Evolutionary conservation across 352 stramenopile genomes (phyloP), one percentile per base, ranked within the genome.

Genomic region (Globisporangium iwayamae): DNA sequence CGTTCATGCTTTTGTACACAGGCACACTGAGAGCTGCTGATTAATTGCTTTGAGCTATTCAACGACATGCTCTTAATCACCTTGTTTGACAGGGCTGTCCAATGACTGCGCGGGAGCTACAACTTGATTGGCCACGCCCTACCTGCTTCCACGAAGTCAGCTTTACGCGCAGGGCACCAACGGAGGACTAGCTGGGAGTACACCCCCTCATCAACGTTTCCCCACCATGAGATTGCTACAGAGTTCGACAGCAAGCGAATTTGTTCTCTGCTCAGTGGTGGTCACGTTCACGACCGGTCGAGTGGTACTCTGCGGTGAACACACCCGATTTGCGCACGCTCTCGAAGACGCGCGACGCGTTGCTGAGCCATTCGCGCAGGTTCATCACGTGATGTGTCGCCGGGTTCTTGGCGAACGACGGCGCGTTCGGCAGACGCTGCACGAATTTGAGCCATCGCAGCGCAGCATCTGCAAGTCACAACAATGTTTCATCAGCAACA

Each of bases 341-440:
- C 46, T 94, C 83, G 68, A 87, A 89, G 16, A 92, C 72, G 28
- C 85, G 83, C 2, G 75, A 81, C 1, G 79, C 80, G 46, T 87
- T 90, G 59, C 74, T 89, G 14, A 92, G 62, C 85, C 85, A 94
- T 60, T 94, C 83, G 52, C 85, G 81, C n/a, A 94, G 65, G 38
- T 74, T 82, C 22, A 91, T 73, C 11, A 22, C 22, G 20, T 73
- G 60, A 2, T 56, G 34, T 14, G 52, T 41, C 36, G 34, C 20
- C 18, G 51, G 39, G 16, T 67, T 55, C 45, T 69, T 68, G 14
- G 59, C 56, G n/a, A 72, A 67, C n/a, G 64, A 64, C 43, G 70
- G 57, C 28, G 62, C 48, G 8, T 68, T 68, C 25, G 66, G 66
- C 25, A 72, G 36, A 4, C 43, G 39, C 20, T 22, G 70, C 0